phyloP scores from a whole-genome alignment of 108 stramenopile genomes.

The Nitzschia sp. region DNA sequence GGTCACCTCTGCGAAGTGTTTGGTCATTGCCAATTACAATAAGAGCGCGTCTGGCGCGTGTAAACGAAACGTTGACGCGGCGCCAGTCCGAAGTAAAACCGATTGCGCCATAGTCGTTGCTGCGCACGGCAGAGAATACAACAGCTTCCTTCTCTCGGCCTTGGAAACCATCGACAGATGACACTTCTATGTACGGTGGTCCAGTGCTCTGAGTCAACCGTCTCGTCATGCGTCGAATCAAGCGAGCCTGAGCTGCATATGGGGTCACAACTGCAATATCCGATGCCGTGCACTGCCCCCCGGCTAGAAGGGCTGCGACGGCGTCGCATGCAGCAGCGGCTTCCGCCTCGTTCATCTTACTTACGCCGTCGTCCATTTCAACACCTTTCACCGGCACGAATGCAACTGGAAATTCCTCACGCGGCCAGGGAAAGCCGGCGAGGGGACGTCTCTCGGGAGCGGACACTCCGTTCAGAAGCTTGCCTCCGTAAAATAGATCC shows the following conservation, averaged over 20 bases:
- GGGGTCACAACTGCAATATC: conserved; percentile 99
- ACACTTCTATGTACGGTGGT: conserved; percentile 89
- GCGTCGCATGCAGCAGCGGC: conserved; percentile 87
- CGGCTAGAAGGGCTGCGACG: conserved; percentile 77
- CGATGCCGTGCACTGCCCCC: conserved; percentile 79
- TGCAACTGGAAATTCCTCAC: conserved; percentile 89
- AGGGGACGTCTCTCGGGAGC: conserved; percentile 86
- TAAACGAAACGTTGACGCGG: conserved; percentile 98
- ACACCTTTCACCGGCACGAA: conserved; percentile 82
- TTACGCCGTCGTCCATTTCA: conserved; percentile 91
- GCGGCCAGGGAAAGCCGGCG: conserved; percentile 90
- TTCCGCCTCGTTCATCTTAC: conserved; percentile 94
- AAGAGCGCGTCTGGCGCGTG: conserved; percentile 92
- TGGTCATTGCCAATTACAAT: conserved; percentile 93
- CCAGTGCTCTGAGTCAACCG: conserved; percentile 61
- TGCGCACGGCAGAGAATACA: conserved; percentile 96
- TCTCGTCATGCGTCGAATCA: conserved; percentile 81
- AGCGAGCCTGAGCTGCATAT: conserved; percentile 97
- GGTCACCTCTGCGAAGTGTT: conserved; percentile 87
- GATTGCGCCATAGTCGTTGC: conserved; percentile 91
- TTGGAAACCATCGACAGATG: conserved; percentile 99
- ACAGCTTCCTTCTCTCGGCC: conserved; percentile 99
- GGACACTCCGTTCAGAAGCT: conserved; percentile 82
- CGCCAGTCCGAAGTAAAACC: conserved; percentile 98
- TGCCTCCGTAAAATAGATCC: conserved; percentile 89